phyloP scores from a whole-genome alignment of 805 yeast genomes.

The Saccharomyces kudriavzevii region DNA sequence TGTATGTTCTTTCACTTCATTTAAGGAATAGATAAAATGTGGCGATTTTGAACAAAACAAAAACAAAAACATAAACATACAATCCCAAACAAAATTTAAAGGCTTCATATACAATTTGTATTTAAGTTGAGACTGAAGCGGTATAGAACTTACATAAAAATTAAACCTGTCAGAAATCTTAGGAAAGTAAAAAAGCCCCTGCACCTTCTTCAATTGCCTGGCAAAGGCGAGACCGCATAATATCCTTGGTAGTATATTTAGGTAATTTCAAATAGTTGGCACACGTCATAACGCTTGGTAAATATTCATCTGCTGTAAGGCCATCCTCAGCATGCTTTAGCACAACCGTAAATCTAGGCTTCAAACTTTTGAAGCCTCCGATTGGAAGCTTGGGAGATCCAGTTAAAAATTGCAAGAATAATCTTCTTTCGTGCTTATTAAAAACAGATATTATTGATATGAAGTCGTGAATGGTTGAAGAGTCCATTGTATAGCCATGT shows the following conservation, averaged over 20 bases:
- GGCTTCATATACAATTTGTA: background rate
- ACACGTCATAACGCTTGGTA: slow-evolving; percentile 98
- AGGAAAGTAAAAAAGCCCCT: slow-evolving; percentile 76
- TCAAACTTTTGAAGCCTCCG: slow-evolving; percentile 81
- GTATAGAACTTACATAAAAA: background rate
- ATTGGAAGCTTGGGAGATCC: slow-evolving; percentile 90
- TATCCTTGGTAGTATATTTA: slow-evolving; percentile 54
- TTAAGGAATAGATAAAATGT: background rate
- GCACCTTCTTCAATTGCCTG: slow-evolving; percentile 85
- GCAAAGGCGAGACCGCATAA: slow-evolving; percentile 49
- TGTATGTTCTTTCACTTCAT: background rate
- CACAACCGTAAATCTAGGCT: slow-evolving; percentile 83
- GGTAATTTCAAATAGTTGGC: slow-evolving; percentile 91
- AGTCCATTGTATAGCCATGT: slow-evolving; percentile 78
- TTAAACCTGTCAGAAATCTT: background rate
- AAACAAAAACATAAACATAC: background rate
- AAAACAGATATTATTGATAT: slow-evolving; percentile 56
- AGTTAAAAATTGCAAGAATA: slow-evolving; percentile 78
- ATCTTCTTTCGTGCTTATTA: slow-evolving; percentile 47
- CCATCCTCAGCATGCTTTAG: slow-evolving; percentile 72
- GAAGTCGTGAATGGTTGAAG: slow-evolving; percentile 52
- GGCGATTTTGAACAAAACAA: background rate
- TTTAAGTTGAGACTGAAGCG: background rate
- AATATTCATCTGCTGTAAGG: slow-evolving; percentile 59
- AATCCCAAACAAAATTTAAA: background rate